These are phyloP conservation scores for Saussurea involucrata DNA, from an alignment of 129 eudicot species.

Conservation along the genomic window DNA sequence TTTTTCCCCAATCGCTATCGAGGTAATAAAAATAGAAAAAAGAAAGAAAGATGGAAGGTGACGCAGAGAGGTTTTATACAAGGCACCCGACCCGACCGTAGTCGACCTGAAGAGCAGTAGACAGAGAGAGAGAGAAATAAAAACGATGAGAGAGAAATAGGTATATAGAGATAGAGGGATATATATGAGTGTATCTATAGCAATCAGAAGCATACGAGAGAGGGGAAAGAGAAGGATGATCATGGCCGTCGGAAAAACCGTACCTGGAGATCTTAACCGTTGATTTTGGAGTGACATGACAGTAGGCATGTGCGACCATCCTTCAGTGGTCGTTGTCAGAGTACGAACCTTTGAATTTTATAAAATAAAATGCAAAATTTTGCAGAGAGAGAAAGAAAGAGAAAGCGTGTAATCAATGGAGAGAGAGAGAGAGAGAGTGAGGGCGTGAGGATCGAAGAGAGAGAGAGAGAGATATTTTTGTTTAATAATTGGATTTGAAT, in stretches of 20 bases:
- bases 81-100: conserved; percentile 46
- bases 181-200: conserved; percentile 12
- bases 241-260: conserved; percentile 56
- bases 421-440: conserved; percentile 19
- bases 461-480: conserved; percentile 31
- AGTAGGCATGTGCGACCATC: conserved; percentile 99
- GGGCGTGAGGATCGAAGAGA: conserved; percentile 37
- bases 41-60: conserved; percentile 25
- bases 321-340: conserved; percentile 99
- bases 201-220: conserved; percentile 13
- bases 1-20: conserved; percentile 55
- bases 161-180: conserved; percentile 3
- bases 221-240: conserved; percentile 25
- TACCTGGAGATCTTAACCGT: conserved; percentile 81
- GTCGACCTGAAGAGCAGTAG: conserved; percentile 44
- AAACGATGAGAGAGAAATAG: conserved; percentile 19
- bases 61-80: conserved; percentile 34
- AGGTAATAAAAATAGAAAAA: conserved; percentile 29
- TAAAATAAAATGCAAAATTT: conserved; percentile 4
- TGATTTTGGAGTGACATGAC: conserved; percentile 63
- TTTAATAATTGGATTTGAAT: conserved; percentile 31
- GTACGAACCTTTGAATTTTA: conserved; percentile 73
- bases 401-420: conserved; percentile 46
- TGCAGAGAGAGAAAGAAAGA: conserved; percentile 1
- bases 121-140: conserved; percentile 27